phyloP scores from a whole-genome alignment of 2,329 filamentous ascomycete genomes.

The Hymenotorrendiella dingleyae region DNA sequence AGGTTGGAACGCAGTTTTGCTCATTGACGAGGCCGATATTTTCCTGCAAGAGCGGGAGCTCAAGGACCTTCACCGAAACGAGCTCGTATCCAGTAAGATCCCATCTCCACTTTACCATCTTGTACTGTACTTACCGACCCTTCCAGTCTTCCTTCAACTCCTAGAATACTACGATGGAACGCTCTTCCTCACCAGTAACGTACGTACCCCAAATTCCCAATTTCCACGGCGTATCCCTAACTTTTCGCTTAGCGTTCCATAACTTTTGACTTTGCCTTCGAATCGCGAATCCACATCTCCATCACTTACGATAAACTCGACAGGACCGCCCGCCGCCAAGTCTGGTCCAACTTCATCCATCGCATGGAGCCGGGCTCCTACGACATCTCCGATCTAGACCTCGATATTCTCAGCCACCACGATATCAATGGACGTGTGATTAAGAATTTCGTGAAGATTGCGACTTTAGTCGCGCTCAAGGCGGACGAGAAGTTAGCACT shows the following conservation, averaged over 20 bases:
- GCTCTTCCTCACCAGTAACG: slow-evolving; percentile 33
- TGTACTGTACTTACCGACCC: too few relatives aligned
- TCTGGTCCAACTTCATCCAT: slow-evolving; percentile 19
- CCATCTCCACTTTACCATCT: too few relatives aligned
- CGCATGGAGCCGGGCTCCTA: slow-evolving; percentile 13
- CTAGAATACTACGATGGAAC: slow-evolving; percentile 34
- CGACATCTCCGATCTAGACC: slow-evolving; percentile 9
- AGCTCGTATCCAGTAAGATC: slow-evolving; percentile 29
- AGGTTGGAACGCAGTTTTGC: slow-evolving; percentile 63
- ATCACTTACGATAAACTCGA: slow-evolving; percentile 6
- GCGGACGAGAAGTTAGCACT: slow-evolving; percentile 5
- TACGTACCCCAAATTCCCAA: too few relatives aligned
- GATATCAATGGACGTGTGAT: slow-evolving; percentile 31
- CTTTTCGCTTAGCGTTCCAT: slow-evolving; percentile 51
- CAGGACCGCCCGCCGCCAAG: neutral
- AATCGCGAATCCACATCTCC: slow-evolving; percentile 26
- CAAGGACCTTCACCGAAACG: slow-evolving; percentile 35
- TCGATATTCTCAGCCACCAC: slow-evolving; percentile 12
- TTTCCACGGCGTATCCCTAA: too few relatives aligned
- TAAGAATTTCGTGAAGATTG: slow-evolving; percentile 30
- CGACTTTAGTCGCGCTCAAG: slow-evolving; percentile 25
- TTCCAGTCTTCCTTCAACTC: slow-evolving; percentile 37
- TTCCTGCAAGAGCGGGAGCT: slow-evolving; percentile 35
- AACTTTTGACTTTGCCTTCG: slow-evolving; percentile 26
- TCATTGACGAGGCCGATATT: slow-evolving; percentile 66